Conservation (phyloP, 2,329 filamentous ascomycete species). For the Fusarium udum region DNA sequence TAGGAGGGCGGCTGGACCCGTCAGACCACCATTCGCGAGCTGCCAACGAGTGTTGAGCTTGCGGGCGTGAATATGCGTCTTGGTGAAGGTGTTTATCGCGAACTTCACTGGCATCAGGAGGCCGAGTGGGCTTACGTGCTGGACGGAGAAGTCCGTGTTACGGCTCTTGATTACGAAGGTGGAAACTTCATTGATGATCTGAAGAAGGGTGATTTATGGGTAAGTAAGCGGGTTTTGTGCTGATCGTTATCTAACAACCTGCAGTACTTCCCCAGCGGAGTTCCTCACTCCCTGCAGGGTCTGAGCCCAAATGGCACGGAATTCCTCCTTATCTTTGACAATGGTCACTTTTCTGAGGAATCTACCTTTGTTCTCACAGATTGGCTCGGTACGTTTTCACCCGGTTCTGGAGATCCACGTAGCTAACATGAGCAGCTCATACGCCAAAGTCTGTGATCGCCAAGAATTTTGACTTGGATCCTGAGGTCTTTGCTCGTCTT, state of each 20-base stretch:
- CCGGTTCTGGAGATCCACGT: accelerated
- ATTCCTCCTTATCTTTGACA: slow-evolving; percentile 60
- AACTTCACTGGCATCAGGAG: slow-evolving; percentile 84
- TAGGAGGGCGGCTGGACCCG: slow-evolving; percentile 81
- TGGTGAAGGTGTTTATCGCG: slow-evolving; percentile 75
- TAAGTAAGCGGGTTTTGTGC: background rate
- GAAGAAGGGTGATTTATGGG: slow-evolving; percentile 75
- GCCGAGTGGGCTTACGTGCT: slow-evolving; percentile 82
- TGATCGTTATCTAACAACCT: accelerated
- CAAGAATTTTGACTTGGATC: slow-evolving; percentile 79
- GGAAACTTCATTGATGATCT: slow-evolving; percentile 82
- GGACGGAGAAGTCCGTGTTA: slow-evolving; percentile 75
- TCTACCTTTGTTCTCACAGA: slow-evolving; percentile 79
- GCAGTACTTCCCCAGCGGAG: slow-evolving; percentile 76
- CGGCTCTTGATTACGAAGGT: slow-evolving; percentile 78
- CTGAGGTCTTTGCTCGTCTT: slow-evolving; percentile 75
- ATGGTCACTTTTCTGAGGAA: slow-evolving; percentile 63
- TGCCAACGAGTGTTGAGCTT: slow-evolving; percentile 73
- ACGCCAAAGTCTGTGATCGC: slow-evolving; percentile 76
- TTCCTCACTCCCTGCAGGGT: slow-evolving; percentile 81
- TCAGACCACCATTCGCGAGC: slow-evolving; percentile 74
- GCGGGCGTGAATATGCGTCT: slow-evolving; percentile 83
- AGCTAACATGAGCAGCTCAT: slow-evolving; percentile 58
- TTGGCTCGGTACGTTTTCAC: slow-evolving; percentile 66
- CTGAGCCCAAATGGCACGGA: slow-evolving; percentile 69